A percentile compares a stretch with the other conserved stretches of the same genome.
These are phyloP conservation scores for Dendrobium catenatum DNA, from an alignment of 106 monocot genomes.

Conservation along the genomic window DNA sequence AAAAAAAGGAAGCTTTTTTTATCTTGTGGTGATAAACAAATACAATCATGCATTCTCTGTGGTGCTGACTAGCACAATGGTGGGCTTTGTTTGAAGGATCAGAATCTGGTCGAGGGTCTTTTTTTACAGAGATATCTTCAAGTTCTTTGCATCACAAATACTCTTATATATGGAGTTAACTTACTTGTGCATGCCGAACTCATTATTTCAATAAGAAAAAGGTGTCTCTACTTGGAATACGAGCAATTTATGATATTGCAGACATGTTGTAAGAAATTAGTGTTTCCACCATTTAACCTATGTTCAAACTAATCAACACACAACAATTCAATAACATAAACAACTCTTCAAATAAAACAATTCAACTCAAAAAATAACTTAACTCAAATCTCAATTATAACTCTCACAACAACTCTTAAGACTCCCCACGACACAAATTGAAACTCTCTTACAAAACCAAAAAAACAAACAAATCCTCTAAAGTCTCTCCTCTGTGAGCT, in stretches of 20 bases:
- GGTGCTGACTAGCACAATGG: conserved; percentile 99
- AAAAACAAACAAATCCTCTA: too few species aligned
- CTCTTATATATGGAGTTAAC: conserved; percentile 94
- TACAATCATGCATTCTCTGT: conserved; percentile 70
- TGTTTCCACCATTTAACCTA: too few species aligned
- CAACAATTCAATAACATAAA: too few species aligned
- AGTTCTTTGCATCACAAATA: conserved; percentile 91
- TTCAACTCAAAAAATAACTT: too few species aligned
- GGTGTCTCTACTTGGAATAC: conserved; percentile 82
- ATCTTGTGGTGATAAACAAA: conserved; percentile 79
- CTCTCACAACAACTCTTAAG: too few species aligned
- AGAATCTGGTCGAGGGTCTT: conserved; percentile 79
- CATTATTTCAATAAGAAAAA: conserved; percentile 96
- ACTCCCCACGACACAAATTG: too few species aligned
- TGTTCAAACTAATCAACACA: too few species aligned
- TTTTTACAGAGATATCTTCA: conserved; percentile 90
- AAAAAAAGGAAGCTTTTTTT: conserved; percentile 80
- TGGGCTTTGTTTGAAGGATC: conserved; percentile 82
- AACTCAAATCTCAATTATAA: too few species aligned
- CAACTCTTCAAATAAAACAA: too few species aligned
- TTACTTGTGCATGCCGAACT: conserved; percentile 96
- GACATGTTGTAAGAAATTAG: background rate
- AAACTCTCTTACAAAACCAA: too few species aligned
- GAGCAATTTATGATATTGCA: conserved; percentile 91
- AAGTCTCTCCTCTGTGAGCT: too few species aligned